phyloP scores from a whole-genome alignment of 148 eudicot species.

The Camellia lanceoleosa region DNA sequence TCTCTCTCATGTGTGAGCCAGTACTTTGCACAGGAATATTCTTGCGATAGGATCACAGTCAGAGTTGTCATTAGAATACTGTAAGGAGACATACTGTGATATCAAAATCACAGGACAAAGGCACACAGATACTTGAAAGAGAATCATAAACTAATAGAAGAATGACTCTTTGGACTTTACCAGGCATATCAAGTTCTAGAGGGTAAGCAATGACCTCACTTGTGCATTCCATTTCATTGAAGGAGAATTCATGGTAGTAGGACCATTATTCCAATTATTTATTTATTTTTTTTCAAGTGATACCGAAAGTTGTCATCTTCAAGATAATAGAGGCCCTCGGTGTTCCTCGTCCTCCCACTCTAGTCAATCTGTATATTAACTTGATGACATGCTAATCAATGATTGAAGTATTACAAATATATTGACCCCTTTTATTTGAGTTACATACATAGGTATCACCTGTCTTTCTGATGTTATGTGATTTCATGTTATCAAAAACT shows the following conservation, averaged over 20 bases:
- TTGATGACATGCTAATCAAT: neutral
- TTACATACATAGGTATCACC: neutral
- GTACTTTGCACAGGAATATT: neutral
- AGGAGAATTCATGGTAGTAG: neutral
- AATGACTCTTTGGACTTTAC: conserved; percentile 6
- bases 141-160: neutral
- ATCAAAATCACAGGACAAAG: neutral
- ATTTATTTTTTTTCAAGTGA: neutral
- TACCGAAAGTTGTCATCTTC: too few species aligned
- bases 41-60: neutral
- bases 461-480: too few species aligned
- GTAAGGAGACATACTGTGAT: neutral
- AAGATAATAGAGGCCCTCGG: too few species aligned
- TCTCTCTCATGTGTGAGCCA: conserved; percentile 4
- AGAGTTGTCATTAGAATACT: neutral
- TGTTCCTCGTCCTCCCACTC: neutral
- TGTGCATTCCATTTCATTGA: neutral
- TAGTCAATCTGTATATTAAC: neutral
- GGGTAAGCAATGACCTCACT: neutral
- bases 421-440: neutral
- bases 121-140: neutral
- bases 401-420: neutral
- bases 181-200: neutral
- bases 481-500: too few species aligned
- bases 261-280: neutral